Conservation (phyloP, 345 rosid species). For the Bruguiera parviflora region DNA sequence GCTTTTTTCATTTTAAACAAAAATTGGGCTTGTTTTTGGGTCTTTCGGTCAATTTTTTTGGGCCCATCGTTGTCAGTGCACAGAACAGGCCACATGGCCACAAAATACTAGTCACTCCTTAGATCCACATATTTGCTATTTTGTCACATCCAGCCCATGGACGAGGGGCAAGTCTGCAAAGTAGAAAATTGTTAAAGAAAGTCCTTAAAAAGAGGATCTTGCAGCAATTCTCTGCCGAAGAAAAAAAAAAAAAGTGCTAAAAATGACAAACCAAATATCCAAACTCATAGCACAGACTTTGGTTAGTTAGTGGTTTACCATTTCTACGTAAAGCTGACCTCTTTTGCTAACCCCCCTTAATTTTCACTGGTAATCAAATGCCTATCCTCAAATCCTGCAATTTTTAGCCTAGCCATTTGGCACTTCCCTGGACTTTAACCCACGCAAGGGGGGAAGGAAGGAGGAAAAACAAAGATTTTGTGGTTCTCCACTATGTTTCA, state of each 20-base stretch:
- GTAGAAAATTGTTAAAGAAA: neutral
- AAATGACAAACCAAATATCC: slow-evolving; percentile 7
- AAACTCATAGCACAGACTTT: slow-evolving; percentile 2
- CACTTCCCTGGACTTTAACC: too few species aligned
- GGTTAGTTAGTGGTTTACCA: neutral
- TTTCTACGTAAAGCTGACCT: slow-evolving; percentile 2
- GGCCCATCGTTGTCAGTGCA: slow-evolving; percentile 2
- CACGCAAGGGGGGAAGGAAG: too few species aligned
- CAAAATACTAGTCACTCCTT: too few species aligned
- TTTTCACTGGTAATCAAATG: neutral
- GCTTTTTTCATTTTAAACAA: too few species aligned
- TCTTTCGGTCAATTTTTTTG: neutral
- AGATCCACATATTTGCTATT: slow-evolving; percentile 27
- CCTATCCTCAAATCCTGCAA: neutral
- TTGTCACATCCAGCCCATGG: slow-evolving; percentile 25
- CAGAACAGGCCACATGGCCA: neutral
- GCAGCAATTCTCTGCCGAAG: slow-evolving; percentile 11
- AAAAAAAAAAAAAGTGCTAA: slow-evolving; percentile 12
- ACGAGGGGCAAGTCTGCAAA: slow-evolving; percentile 5
- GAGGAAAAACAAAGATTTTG: too few species aligned
- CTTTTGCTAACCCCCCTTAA: neutral
- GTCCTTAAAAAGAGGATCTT: slow-evolving; percentile 25
- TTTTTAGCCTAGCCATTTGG: too few species aligned
- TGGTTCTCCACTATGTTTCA: too few species aligned
- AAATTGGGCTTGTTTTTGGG: neutral